Base-by-base conservation (phyloP, 352 stramenopile genomes). In the Phytophthora ramorum region DNA sequence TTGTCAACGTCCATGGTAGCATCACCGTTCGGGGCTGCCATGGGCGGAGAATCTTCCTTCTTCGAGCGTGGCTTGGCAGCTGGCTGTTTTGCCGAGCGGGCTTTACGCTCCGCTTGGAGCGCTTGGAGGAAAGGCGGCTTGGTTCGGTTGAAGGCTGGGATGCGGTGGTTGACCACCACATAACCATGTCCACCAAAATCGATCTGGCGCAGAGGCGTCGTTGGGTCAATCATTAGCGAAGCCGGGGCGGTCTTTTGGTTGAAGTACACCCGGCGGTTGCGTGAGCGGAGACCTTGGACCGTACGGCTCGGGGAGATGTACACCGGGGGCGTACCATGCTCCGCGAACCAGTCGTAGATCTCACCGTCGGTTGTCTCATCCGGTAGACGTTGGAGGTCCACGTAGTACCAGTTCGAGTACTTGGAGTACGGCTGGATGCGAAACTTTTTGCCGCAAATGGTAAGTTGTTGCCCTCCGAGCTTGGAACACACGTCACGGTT, bases 401-500 rank as follows among this genome's bases (percentile, higher is more conserved):
- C 46, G 17, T 48, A 69, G 49, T 69, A 69, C 61, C 44, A 59
- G 26, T 69, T 45, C 8, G 52, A 58, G 38, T 69, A 69, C 37
- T 68, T 68, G 2, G 58, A 68, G 24, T 52, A 58, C 35, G 35
- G 45, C 37, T 55, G 55, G 45, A 63, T 22, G 19, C 52, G 58
- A 44, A 58, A 57, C 13, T 48, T 43, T 37, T n/a, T 30, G 20
- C 34, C 46, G 44, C 19, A 46, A 43, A 38, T 38, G 7, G 10
- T 38, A 3, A 38, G 7, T 8, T 9, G 10, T 37, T 24, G 14
- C 16, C 35, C 50, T 17, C 60, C 52, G 14, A 63, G 40, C 47
- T 57, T 57, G 0, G 62, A 56, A 26, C 53, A 69, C 5, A 61
- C 5, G 10, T 50, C 22, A 16, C 22, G 44, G 22, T 50, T 35